phyloP scores from a whole-genome alignment of 2,329 filamentous ascomycete species.

The Trichophyton verrucosum region DNA sequence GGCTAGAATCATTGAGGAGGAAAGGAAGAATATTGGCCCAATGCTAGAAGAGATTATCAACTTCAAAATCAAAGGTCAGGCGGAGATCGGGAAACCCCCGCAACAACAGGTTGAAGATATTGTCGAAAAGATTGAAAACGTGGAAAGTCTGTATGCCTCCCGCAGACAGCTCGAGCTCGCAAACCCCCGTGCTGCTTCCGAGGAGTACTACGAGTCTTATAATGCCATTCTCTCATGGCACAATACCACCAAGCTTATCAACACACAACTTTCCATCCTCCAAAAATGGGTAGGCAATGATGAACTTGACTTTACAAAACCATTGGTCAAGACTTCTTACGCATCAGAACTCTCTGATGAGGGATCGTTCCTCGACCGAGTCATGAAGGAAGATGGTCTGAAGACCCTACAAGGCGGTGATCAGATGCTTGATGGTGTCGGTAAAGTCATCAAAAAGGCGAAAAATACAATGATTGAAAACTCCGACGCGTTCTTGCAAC shows the following conservation, averaged over 20 bases:
- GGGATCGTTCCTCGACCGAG: slow-evolving; percentile 81
- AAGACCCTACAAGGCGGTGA: slow-evolving; percentile 74
- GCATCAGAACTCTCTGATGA: slow-evolving; percentile 72
- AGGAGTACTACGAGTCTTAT: slow-evolving; percentile 66
- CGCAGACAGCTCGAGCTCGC: slow-evolving; percentile 59
- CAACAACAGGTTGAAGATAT: slow-evolving; percentile 82
- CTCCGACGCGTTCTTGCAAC: slow-evolving; percentile 68
- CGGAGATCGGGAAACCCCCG: slow-evolving; percentile 77
- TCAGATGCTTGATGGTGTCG: slow-evolving; percentile 63
- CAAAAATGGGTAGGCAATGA: slow-evolving; percentile 96
- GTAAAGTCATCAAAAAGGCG: slow-evolving; percentile 79
- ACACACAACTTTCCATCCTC: slow-evolving; percentile 79
- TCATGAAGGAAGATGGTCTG: slow-evolving; percentile 90
- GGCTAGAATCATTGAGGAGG: slow-evolving; percentile 76
- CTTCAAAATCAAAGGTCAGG: slow-evolving; percentile 88
- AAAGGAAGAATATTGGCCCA: slow-evolving; percentile 58
- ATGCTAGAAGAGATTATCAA: slow-evolving; percentile 77
- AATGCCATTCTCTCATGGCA: slow-evolving; percentile 90
- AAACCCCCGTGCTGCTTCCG: slow-evolving; percentile 64
- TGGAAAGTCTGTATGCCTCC: slow-evolving; percentile 74
- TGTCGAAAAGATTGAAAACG: slow-evolving; percentile 79
- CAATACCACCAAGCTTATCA: slow-evolving; percentile 93
- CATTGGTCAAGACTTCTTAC: slow-evolving; percentile 54
- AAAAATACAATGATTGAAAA: slow-evolving; percentile 85
- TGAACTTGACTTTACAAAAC: slow-evolving; percentile 77